Evolutionary conservation across 176 grass and related monocot species (phyloP), one percentile per base, ranked within the genome.

Genomic region (Avena atlantica): DNA sequence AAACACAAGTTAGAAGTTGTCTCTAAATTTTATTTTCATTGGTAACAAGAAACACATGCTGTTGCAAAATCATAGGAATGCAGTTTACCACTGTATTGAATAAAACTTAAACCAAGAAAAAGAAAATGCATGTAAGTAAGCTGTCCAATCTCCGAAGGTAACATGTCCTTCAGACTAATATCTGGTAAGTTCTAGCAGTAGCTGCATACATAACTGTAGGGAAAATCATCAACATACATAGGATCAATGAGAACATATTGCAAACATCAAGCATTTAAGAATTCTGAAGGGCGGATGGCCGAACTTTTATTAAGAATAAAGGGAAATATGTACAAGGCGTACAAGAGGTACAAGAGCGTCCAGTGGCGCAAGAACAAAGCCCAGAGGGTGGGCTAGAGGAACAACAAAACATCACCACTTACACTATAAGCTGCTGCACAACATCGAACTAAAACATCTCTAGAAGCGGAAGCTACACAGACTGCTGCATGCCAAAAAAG

Each of bases 151-250:
- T 91, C 86, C 45, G 74, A 61, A 67, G 84, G 16, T 60, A 92
- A 67, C 27, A 72, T 29, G 3, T 84, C 88, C 36, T 80, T 89
- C 31, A 94, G 86, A 88, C 74, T 78, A 89, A 92, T 89, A 94
- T 91, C 88, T 74, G 83, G 70, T 31, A 92, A 74, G 67, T 64
- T 84, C 95, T 92, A 92, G 67, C 86, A 86, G 20, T 19, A 55
- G 74, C 57, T 14, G 44, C 11, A 49, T 7, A 73, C 11, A 21
- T 0, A 59, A 74, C 78, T 55, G 80, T 27, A 85, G 83, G 5
- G 34, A 36, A 49, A 65, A 8, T 48, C 11, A 55, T 48, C 12
- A 57, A 4, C 25, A 81, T 2, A 75, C 37, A 5, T 40, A 40
- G 37, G 20, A 44, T 60, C n/a, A 68, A 84, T 34, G 20, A 63